phyloP scores from a whole-genome alignment of 441 rosid genomes.

The Arabidopsis hybrid region DNA sequence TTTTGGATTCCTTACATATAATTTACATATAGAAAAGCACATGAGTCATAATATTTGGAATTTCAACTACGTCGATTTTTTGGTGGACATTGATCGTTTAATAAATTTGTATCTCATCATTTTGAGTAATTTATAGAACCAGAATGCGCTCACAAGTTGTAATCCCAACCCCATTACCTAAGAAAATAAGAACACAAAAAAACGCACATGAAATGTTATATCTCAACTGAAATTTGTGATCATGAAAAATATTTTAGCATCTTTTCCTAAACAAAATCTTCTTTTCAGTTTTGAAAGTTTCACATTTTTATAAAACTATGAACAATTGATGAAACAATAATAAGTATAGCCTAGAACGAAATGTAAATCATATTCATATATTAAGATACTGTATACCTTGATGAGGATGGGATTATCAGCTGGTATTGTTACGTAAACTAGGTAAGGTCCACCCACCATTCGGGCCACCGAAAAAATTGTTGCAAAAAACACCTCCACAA shows the following conservation, averaged over 20 bases:
- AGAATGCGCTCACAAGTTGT: slow-evolving; percentile 79
- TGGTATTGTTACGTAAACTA: slow-evolving; percentile 56
- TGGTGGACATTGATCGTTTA: slow-evolving; percentile 27
- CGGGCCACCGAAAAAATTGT: slow-evolving; percentile 69
- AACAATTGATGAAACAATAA: background rate
- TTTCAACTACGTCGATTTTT: slow-evolving; percentile 7
- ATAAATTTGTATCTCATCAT: slow-evolving; percentile 72
- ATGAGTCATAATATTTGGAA: background rate
- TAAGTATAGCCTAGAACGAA: background rate
- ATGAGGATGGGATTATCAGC: slow-evolving; percentile 65
- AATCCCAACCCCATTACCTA: slow-evolving; percentile 77
- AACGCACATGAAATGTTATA: background rate
- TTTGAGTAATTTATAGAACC: slow-evolving; percentile 82
- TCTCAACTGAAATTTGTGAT: slow-evolving; percentile 1
- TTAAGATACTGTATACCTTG: slow-evolving; percentile 52
- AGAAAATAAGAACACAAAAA: background rate
- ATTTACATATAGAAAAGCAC: no score
- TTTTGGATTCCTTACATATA: background rate
- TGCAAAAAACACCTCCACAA: slow-evolving; percentile 64
- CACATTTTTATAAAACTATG: background rate
- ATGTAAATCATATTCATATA: no score
- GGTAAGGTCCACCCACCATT: slow-evolving; percentile 78
- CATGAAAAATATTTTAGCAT: no score
- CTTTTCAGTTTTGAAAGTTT: background rate
- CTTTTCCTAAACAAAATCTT: background rate